These are phyloP conservation scores for Aurinia saxatilis DNA, from an alignment of 345 rosid genomes.

Conservation along the genomic window DNA sequence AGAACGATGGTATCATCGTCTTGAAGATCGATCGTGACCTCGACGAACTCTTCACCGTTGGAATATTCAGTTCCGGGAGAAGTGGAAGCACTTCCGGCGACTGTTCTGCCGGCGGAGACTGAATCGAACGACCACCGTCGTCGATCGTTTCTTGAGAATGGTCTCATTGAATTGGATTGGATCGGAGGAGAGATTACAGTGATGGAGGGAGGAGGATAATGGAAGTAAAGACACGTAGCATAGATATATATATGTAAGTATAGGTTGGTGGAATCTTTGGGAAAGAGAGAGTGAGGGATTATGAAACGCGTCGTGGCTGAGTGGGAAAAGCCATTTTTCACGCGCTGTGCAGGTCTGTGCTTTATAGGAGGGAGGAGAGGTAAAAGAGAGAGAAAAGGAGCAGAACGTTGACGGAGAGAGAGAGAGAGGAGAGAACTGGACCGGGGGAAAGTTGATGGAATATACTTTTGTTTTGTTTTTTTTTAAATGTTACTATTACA, in stretches of 20 bases:
- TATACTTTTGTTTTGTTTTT: not conserved
- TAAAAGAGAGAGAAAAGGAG: not conserved
- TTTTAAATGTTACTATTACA: too few species aligned
- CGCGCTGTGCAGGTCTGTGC: slow-evolving; percentile 29
- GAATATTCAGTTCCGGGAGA: slow-evolving; percentile 54
- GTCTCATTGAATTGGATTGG: slow-evolving; percentile 54
- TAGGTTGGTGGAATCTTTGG: slow-evolving; percentile 16
- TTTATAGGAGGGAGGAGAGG: slow-evolving; percentile 23
- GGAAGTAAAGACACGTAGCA: slow-evolving; percentile 20
- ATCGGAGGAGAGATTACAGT: not conserved
- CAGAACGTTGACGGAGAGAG: slow-evolving; percentile 8
- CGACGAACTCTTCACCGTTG: slow-evolving; percentile 72
- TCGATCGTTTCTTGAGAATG: slow-evolving; percentile 50
- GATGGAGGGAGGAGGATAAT: too few species aligned
- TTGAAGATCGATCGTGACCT: slow-evolving; percentile 88
- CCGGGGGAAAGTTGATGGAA: not conserved
- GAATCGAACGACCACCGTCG: slow-evolving; percentile 92
- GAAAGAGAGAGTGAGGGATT: slow-evolving; percentile 1
- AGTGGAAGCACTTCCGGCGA: slow-evolving; percentile 32
- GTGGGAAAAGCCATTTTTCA: slow-evolving; percentile 25
- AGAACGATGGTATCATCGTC: slow-evolving; percentile 87
- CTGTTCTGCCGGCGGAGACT: slow-evolving; percentile 41
- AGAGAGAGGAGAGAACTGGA: slow-evolving; percentile 8
- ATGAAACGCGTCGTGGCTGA: slow-evolving; percentile 32
- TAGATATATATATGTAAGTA: not conserved